Evolutionary conservation across 2,329 filamentous ascomycete species (phyloP), one percentile per base, ranked within the genome.

Genomic region (Ascochyta koolunga): DNA sequence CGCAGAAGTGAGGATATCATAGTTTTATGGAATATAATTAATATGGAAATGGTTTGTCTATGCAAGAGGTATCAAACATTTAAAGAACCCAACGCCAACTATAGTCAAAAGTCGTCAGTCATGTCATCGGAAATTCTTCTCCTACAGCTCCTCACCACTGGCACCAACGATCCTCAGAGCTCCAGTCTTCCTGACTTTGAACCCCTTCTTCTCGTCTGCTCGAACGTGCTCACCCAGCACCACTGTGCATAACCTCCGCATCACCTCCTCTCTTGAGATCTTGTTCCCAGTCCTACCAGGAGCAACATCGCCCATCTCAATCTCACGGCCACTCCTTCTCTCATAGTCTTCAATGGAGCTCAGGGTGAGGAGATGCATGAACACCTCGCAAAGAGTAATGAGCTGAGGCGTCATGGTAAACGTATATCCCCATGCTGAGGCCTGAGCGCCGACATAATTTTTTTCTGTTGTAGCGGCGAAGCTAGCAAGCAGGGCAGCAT

Each of bases 351-450:
- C 45, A 0, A 65, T 56, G 39, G 61, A 58, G 18, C 62, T 48
- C n/a, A 75, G 44, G 4, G 53, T 66, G 18, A 76, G 54, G 27
- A 73, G 42, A 29, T 73, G 60, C 61, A 67, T 66, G 25, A 65
- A 76, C n/a, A 71, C 70, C 7, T 67, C 69, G 40, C 66, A 70
- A 15, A 76, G 38, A 8, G 74, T 68, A 13, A 76, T 54, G 7
- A 72, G 60, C 27, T 63, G 57, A 15, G 70, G 65, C 2, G 59
- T 70, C 54, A 76, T 66, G 10, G 56, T 58, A 40, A 72, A 65
- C 2, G 56, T 62, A 55, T 76, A 76, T 16, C 74, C 73, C 73
- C 73, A 73, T 3, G 55, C 65, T n/a, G 56, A 60, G 41, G 64
- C 71, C 0, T 50, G 57, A 0, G 70, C 71, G 24, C 67, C 70